phyloP scores from a whole-genome alignment of 768 basidiomycete genomes.

The Mycena capillaripes region DNA sequence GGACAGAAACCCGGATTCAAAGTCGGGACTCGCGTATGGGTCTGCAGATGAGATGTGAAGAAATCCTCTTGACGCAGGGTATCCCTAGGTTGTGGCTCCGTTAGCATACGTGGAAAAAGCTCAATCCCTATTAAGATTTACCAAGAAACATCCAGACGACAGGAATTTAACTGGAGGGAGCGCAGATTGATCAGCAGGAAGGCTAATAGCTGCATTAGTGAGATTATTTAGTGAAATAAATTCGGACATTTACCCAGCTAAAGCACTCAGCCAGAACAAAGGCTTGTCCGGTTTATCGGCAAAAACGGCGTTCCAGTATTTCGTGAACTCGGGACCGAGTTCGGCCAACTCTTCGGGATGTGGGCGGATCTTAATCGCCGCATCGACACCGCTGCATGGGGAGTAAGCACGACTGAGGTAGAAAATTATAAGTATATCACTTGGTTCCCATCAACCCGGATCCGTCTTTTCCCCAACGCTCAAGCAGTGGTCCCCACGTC shows the following conservation, averaged over 20 bases:
- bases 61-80: background rate
- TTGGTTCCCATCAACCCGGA: conserved; percentile 52
- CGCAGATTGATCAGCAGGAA: conserved; percentile 1
- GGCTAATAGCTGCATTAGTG: background rate
- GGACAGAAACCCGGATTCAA: too few species aligned
- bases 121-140: background rate
- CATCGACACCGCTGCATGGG: conserved; percentile 31
- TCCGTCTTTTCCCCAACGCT: conserved; percentile 49
- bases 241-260: background rate
- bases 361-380: conserved; percentile 43
- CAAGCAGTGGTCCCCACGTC: background rate
- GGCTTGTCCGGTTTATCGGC: conserved; percentile 54
- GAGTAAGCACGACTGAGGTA: background rate
- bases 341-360: conserved; percentile 36
- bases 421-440: conserved; percentile 37
- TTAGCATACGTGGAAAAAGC: too few species aligned
- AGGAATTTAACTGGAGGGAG: background rate
- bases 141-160: background rate
- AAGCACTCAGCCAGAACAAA: conserved; percentile 45
- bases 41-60: background rate
- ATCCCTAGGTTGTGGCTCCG: background rate
- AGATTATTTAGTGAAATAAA: too few species aligned
- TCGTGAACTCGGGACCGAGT: conserved; percentile 36
- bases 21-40: too few species aligned
- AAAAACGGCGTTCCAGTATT: conserved; percentile 39